Percentiles rank a stretch among this genome's conserved stretches.
phyloP scores from a whole-genome alignment of 2,329 filamentous ascomycete species.

The Xylaria digitata region DNA sequence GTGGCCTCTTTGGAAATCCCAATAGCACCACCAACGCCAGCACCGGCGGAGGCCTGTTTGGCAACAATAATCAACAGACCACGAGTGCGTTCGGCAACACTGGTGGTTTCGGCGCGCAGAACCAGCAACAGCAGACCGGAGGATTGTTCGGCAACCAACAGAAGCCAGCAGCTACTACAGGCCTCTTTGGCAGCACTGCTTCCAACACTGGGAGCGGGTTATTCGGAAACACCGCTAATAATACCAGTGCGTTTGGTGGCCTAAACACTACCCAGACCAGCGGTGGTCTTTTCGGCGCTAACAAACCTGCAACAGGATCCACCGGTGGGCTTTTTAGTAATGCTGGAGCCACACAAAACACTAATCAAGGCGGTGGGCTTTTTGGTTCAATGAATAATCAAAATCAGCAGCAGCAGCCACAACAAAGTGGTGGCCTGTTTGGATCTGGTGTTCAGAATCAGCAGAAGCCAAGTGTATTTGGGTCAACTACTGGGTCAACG shows the following conservation, averaged over 20 bases:
- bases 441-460: slow-evolving; percentile 63
- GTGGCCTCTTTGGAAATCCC: slow-evolving; percentile 53
- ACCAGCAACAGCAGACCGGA: slow-evolving; percentile 54
- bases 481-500: slow-evolving; percentile 54
- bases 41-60: slow-evolving; percentile 45
- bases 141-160: slow-evolving; percentile 55
- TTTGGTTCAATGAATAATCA: slow-evolving; percentile 61
- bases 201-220: slow-evolving; percentile 52
- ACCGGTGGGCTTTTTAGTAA: slow-evolving; percentile 58
- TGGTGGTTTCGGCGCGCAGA: slow-evolving; percentile 49
- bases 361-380: slow-evolving; percentile 58
- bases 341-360: slow-evolving; percentile 52
- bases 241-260: slow-evolving; percentile 48
- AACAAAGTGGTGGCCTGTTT: slow-evolving; percentile 60
- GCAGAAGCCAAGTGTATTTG: slow-evolving; percentile 68
- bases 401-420: slow-evolving; percentile 53
- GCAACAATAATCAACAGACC: slow-evolving; percentile 47
- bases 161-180: slow-evolving; percentile 51
- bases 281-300: slow-evolving; percentile 58
- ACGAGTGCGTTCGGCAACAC: slow-evolving; percentile 50
- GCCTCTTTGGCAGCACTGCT: slow-evolving; percentile 54
- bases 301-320: slow-evolving; percentile 50
- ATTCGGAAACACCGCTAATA: slow-evolving; percentile 57
- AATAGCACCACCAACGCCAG: slow-evolving; percentile 36
- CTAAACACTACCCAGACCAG: slow-evolving; percentile 32